Evolutionary conservation across 371 early-diverging fungal genomes (phyloP).

Genomic region (Zychaea mexicana): DNA sequence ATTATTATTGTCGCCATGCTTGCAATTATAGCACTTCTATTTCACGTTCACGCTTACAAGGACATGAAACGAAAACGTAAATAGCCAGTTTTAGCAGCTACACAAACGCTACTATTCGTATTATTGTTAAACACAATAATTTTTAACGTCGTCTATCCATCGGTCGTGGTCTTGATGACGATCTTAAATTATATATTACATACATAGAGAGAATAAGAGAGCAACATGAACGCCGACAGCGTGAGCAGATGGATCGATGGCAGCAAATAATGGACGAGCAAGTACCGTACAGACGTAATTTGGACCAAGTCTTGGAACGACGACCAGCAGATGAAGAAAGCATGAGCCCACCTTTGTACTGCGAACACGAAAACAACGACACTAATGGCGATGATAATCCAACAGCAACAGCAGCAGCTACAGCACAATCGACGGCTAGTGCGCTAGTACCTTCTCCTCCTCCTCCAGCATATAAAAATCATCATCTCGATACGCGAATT

Average conservation of each 20-base stretch:
- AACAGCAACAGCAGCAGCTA: background rate
- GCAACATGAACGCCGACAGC: background rate
- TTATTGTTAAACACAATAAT: no score
- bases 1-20: constrained; percentile 2
- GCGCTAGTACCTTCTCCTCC: background rate
- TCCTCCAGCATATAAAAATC: background rate
- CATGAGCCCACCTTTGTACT: background rate
- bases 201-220: constrained; percentile 4
- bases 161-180: no score
- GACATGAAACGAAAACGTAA: background rate
- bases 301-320: background rate
- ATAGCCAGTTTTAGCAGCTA: background rate
- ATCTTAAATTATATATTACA: background rate
- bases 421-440: background rate
- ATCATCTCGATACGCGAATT: background rate
- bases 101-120: no score
- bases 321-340: background rate
- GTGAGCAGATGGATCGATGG: background rate
- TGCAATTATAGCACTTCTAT: background rate
- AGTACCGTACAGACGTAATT: background rate
- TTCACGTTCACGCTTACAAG: background rate
- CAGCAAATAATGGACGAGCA: background rate
- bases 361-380: background rate
- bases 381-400: no score
- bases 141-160: no score